Conservation (phyloP, 2,329 filamentous ascomycete genomes). For the Clarireedia homoeocarpa region DNA sequence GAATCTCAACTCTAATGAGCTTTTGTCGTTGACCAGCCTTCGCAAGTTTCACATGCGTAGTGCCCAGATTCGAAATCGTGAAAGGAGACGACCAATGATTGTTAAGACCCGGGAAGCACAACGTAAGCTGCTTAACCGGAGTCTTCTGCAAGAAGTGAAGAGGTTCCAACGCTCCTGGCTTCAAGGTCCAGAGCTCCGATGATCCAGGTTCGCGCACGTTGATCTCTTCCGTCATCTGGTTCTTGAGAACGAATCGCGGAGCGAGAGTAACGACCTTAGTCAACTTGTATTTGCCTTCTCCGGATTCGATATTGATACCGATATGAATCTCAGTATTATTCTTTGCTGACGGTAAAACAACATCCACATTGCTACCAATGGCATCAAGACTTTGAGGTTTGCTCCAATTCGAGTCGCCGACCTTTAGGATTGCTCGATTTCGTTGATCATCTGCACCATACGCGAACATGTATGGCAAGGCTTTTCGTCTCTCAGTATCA, state of each 20-base stretch:
- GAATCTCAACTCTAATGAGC: conserved; percentile 77
- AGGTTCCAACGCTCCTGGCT: conserved; percentile 71
- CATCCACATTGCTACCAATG: conserved; percentile 86
- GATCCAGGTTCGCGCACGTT: conserved; percentile 88
- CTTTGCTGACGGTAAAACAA: conserved; percentile 67
- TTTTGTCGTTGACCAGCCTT: conserved; percentile 84
- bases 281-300: conserved; percentile 95
- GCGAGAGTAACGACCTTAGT: conserved; percentile 92
- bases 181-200: conserved; percentile 72
- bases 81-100: conserved; percentile 98
- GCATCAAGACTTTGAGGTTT: conserved; percentile 97
- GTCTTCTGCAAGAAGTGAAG: conserved; percentile 84
- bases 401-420: conserved; percentile 90
- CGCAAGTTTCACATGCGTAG: conserved; percentile 86
- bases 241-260: conserved; percentile 88
- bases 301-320: conserved; percentile 80
- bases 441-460: conserved; percentile 82
- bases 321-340: conserved; percentile 77
- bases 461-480: conserved; percentile 92
- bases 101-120: conserved; percentile 89
- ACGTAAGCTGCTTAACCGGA: conserved; percentile 76
- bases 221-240: conserved; percentile 82
- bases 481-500: conserved; percentile 55
- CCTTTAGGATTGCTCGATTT: conserved; percentile 80
- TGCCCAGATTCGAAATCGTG: conserved; percentile 92